phyloP scores from a whole-genome alignment of 495 filamentous ascomycete species.

The Cercophora scortea region DNA sequence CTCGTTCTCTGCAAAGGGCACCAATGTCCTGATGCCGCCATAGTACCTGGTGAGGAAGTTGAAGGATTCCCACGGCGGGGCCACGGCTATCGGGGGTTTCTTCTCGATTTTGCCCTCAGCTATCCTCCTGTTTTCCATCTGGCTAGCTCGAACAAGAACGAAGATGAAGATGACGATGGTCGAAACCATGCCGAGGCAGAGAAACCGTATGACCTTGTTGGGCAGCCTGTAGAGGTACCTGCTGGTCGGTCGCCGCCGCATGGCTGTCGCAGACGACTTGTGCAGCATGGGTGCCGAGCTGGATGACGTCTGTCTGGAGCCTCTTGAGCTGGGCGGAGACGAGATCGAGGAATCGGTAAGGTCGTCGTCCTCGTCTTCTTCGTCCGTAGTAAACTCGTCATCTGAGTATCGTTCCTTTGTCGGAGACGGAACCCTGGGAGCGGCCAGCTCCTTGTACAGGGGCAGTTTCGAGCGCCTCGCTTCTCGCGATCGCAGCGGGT shows the following conservation, averaged over 20 bases:
- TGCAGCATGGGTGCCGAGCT: constrained; percentile 47
- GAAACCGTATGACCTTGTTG: constrained; percentile 59
- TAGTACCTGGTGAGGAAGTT: constrained; percentile 77
- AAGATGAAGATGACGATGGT: constrained; percentile 66
- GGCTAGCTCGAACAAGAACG: constrained; percentile 61
- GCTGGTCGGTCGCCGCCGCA: constrained; percentile 26
- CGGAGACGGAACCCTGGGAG: constrained; percentile 11
- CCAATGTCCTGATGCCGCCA: constrained; percentile 65
- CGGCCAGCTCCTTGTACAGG: constrained; percentile 30
- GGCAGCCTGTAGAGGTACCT: constrained; percentile 51
- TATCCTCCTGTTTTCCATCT: constrained; percentile 54
- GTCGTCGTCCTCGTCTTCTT: constrained; percentile 33
- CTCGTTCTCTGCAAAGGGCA: constrained; percentile 50
- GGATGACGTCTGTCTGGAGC: constrained; percentile 38
- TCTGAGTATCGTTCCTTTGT: constrained; percentile 39
- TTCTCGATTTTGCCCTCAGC: constrained; percentile 42
- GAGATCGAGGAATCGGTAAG: constrained; percentile 29
- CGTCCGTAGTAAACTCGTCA: constrained; percentile 32
- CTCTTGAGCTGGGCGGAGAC: constrained; percentile 30
- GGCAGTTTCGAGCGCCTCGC: constrained; percentile 31
- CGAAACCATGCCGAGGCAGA: constrained; percentile 61
- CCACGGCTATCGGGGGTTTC: constrained; percentile 37
- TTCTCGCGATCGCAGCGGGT: constrained; percentile 26
- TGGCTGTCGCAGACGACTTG: constrained; percentile 19
- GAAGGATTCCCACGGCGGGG: constrained; percentile 75